Percentiles rank a stretch among this genome's conserved stretches.
phyloP scores from a whole-genome alignment of 2,329 filamentous ascomycete species.

The Grosmannia huntii region DNA sequence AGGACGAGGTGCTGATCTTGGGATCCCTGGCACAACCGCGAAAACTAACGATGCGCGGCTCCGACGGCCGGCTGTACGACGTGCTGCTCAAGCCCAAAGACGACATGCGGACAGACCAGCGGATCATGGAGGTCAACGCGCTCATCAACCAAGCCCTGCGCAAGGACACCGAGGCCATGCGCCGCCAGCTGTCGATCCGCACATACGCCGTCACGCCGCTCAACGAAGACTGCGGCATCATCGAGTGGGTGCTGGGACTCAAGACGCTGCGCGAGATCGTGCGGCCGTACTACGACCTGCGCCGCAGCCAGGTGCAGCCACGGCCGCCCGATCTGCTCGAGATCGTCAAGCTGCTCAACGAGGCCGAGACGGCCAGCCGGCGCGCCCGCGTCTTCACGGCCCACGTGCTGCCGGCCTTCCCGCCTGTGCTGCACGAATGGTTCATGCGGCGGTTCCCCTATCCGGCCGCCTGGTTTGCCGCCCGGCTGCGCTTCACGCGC shows the following conservation, averaged over 20 bases:
- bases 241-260: constrained; percentile 96
- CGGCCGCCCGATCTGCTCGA: constrained; percentile 57
- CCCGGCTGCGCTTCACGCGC: constrained; percentile 77
- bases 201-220: constrained; percentile 95
- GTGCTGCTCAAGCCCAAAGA: constrained; percentile 97
- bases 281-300: constrained; percentile 29
- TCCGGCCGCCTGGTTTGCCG: constrained; percentile 82
- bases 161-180: constrained; percentile 78
- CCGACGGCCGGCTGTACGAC: constrained; percentile 78
- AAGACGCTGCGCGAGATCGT: constrained; percentile 90
- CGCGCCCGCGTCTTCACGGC: constrained; percentile 63
- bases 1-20: constrained; percentile 80
- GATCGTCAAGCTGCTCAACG: constrained; percentile 52
- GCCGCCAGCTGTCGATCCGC: constrained; percentile 84
- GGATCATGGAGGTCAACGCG: constrained; percentile 97
- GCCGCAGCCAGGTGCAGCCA: constrained; percentile 62
- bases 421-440: constrained; percentile 80
- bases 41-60: constrained; percentile 76
- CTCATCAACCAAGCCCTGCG: constrained; percentile 96
- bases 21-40: constrained; percentile 87
- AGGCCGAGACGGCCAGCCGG: constrained; percentile 38
- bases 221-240: constrained; percentile 94
- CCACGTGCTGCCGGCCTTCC: constrained; percentile 52
- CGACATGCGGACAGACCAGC: constrained; percentile 91
- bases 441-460: constrained; percentile 93